Conservation (phyloP, 1,139 yeast genomes). For the Suhomyces bokatorum region DNA sequence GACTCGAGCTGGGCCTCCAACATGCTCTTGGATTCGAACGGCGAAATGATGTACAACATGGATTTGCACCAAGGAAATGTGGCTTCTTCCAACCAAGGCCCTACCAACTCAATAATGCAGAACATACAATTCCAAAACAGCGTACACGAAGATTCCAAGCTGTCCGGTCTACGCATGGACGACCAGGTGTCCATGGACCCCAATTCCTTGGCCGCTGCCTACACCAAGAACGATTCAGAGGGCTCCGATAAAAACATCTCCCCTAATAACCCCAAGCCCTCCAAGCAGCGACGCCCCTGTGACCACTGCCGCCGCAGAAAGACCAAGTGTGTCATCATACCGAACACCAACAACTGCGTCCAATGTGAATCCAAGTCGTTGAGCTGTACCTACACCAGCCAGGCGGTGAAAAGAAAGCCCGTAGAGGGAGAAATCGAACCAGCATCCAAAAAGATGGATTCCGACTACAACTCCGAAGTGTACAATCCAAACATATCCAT, state of each 20-base stretch:
- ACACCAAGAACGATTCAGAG: background rate
- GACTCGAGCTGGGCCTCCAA: conserved; percentile 48
- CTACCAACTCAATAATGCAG: conserved; percentile 29
- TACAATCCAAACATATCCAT: conserved; percentile 8
- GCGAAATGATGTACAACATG: conserved; percentile 39
- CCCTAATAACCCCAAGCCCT: conserved; percentile 12
- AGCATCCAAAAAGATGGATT: conserved; percentile 17
- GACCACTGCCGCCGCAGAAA: conserved; percentile 70
- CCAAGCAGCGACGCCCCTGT: conserved; percentile 52
- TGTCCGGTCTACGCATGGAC: background rate
- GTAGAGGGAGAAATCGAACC: conserved; percentile 22
- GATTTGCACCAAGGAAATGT: conserved; percentile 18
- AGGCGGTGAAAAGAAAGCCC: conserved; percentile 34
- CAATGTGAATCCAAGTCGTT: conserved; percentile 69
- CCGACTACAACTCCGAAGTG: conserved; percentile 4
- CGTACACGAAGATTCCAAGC: conserved; percentile 20
- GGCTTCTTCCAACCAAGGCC: background rate
- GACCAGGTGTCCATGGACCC: background rate
- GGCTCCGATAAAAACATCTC: conserved; percentile 4
- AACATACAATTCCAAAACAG: conserved; percentile 37
- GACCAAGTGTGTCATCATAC: conserved; percentile 62
- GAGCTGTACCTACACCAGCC: conserved; percentile 56
- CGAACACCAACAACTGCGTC: conserved; percentile 59
- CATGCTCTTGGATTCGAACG: conserved; percentile 37
- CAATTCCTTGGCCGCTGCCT: background rate